Conservation (phyloP, 495 filamentous ascomycete genomes). For the Hypoxylon fuscum region DNA sequence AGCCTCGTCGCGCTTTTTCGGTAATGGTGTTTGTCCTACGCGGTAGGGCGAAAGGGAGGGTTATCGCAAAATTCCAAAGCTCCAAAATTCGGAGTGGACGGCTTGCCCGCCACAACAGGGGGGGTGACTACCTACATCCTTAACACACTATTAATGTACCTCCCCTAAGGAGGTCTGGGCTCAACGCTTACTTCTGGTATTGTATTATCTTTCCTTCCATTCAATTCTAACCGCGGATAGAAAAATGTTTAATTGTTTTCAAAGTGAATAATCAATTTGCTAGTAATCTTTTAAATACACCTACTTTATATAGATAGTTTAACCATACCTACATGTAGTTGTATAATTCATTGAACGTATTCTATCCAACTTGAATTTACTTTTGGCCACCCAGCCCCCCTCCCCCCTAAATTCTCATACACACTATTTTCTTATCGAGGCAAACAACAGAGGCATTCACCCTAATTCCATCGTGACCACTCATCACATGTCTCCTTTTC, state of each 20-base stretch:
- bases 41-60: conserved; percentile 39
- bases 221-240: too few relatives aligned
- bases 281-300: too few relatives aligned
- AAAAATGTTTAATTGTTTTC: too few relatives aligned
- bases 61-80: conserved; percentile 36
- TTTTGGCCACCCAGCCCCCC: too few relatives aligned
- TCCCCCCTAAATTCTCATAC: conserved; percentile 20
- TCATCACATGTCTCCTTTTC: conserved; percentile 26
- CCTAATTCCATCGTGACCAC: conserved; percentile 15
- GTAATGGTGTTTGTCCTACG: conserved; percentile 40
- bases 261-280: too few relatives aligned
- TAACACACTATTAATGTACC: conserved; percentile 1
- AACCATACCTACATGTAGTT: not conserved
- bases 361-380: too few relatives aligned
- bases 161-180: not conserved
- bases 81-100: conserved; percentile 38
- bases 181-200: not conserved
- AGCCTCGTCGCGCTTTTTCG: conserved; percentile 34
- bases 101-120: conserved; percentile 25
- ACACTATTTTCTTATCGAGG: conserved; percentile 3
- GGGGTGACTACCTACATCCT: not conserved
- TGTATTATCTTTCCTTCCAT: not conserved
- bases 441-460: conserved; percentile 4
- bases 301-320: too few relatives aligned
- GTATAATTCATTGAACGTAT: not conserved